These are phyloP conservation scores for Litsea cubeba DNA, from an alignment of 164 flowering plant species.

Conservation along the genomic window DNA sequence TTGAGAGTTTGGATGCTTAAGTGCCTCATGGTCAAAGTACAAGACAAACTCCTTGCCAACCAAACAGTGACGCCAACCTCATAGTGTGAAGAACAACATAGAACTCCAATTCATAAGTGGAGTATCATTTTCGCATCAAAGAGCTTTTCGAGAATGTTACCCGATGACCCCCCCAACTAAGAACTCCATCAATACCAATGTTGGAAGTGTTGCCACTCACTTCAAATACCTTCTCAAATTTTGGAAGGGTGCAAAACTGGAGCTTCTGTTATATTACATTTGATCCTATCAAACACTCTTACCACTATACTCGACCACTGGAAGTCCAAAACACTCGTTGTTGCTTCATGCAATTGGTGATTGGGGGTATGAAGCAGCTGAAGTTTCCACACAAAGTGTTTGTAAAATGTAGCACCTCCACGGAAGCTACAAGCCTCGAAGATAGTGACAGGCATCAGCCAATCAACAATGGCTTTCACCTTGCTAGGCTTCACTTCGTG, in stretches of 20 bases:
- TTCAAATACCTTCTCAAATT: background rate
- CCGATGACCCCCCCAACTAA: background rate
- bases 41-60: too few relatives aligned
- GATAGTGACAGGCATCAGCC: background rate
- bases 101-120: too few relatives aligned
- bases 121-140: background rate
- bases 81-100: too few relatives aligned
- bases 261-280: background rate
- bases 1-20: too few relatives aligned
- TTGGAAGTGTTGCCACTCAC: background rate
- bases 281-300: background rate
- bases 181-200: background rate
- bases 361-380: background rate
- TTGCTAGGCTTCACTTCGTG: background rate
- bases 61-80: too few relatives aligned
- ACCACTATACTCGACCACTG: background rate
- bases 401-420: background rate
- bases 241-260: background rate
- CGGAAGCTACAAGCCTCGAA: background rate
- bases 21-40: too few relatives aligned
- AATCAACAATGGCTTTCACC: slow-evolving; percentile 1
- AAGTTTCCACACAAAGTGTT: background rate
- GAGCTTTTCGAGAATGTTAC: background rate
- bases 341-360: slow-evolving; percentile 1
- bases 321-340: background rate